A percentile compares a stretch with the other conserved stretches of the same genome.
Conservation (phyloP, 2,329 filamentous ascomycete genomes). For the Chaetomium globosum region DNA sequence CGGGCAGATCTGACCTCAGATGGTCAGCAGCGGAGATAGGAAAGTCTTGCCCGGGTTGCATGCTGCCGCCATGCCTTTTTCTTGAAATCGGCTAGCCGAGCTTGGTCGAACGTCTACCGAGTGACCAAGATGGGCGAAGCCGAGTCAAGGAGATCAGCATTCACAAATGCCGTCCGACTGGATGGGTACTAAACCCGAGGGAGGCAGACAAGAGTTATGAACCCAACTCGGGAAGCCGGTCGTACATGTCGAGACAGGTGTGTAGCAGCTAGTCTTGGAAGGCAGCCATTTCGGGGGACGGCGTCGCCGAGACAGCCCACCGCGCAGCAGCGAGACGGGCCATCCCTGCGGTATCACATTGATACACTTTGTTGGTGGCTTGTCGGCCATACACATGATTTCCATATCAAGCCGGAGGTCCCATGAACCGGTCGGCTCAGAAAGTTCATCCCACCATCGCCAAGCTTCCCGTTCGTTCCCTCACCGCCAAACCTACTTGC, state of each 20-base stretch:
- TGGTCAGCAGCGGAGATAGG: not conserved
- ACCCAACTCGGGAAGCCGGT: not conserved
- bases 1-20: not conserved
- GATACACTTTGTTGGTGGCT: not conserved
- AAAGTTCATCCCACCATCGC: constrained; percentile 3
- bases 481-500: not conserved
- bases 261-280: constrained; percentile 8
- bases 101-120: not conserved
- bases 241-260: constrained; percentile 12
- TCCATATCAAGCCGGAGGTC: not conserved
- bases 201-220: not conserved
- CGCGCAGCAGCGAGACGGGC: constrained; percentile 6
- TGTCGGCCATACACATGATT: not conserved
- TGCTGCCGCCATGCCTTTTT: not conserved
- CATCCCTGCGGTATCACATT: constrained; percentile 16
- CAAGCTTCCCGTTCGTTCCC: constrained; percentile 1
- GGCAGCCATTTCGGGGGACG: not conserved
- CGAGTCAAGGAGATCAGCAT: not conserved
- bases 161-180: not conserved
- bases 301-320: constrained; percentile 9
- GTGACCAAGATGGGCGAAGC: not conserved
- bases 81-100: not conserved
- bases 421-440: not conserved
- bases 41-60: not conserved
- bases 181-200: constrained; percentile 21